Evolutionary conservation across 1,284 basidiomycete species (phyloP).

Genomic region (Hypsizygus ulmarius): DNA sequence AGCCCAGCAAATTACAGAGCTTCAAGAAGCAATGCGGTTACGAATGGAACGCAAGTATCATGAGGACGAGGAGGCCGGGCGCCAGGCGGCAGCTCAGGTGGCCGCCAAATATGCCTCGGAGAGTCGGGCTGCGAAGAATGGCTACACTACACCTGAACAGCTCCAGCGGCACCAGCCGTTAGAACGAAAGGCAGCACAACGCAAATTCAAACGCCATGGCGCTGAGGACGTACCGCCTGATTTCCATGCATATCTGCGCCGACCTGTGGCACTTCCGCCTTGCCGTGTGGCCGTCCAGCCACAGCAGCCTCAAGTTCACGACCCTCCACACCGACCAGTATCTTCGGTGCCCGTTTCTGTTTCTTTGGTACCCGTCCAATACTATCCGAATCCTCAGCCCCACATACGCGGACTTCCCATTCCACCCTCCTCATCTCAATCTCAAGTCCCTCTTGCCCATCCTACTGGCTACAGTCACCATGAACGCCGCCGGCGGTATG

Average conservation of each 20-base stretch:
- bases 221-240: conserved; percentile 3
- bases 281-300: neutral
- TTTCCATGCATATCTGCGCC: conserved; percentile 3
- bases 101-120: conserved; percentile 1
- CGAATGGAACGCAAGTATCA: neutral
- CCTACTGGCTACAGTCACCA: too few species aligned
- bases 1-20: too few species aligned
- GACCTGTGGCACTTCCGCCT: neutral
- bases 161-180: neutral
- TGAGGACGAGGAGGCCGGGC: conserved; percentile 2
- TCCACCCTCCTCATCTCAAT: neutral
- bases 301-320: neutral
- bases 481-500: too few species aligned
- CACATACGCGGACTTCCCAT: neutral
- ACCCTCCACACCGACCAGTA: neutral
- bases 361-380: neutral
- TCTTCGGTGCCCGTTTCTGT: neutral
- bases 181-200: conserved; percentile 2
- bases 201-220: conserved; percentile 6
- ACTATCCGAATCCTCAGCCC: neutral
- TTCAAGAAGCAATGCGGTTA: neutral
- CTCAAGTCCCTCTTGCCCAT: too few species aligned
- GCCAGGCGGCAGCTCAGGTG: conserved; percentile 7
- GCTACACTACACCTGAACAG: neutral
- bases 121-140: neutral